Base-by-base conservation (phyloP, 805 yeast genomes). In the Zygoascus tannicola region DNA sequence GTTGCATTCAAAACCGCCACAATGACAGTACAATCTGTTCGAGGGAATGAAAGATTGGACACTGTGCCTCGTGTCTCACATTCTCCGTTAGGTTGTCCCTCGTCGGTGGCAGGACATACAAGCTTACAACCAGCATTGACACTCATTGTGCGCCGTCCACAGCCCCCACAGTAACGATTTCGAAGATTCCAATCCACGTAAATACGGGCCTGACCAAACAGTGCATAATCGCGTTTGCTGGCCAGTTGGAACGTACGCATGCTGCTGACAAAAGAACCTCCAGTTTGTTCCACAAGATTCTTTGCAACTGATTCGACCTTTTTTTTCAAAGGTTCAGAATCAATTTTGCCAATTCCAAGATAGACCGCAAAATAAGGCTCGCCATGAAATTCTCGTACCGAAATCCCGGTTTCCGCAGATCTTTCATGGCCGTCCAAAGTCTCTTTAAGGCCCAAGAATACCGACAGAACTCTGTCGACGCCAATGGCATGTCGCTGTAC, bases 1-100 rank as follows among this genome's bases (percentile, higher is more conserved):
- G 73, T 76, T 8, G 68, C 53, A 54, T 81, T 80, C 18, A 85
- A 71, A 12, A 86, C 75, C 1, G 92, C 94, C 7, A 85, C 78
- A 49, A 90, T 90, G 30, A 85, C 76, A 2, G 85, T 92, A 5
- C 94, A 81, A 60, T 90, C 98, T 0, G 95, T 84, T 44, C 98
- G 70, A 14, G 98, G 98, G 68, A 85, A 90, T 18, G 86, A 76
- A 18, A 85, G 78, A 58, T 90, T 88, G 37, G 85, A 78, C 19
- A 85, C 81, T 7, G 46, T 54, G 14, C 64, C 62, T 8, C 66
- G 54, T 1, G 72, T 63, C 8, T 65, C 64, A 45, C 73, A 68
- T 26, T 41, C 36, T 3, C 46, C 48, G 28, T 46, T 40, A 22
- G 43, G 52, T 15, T 33, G 48, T 16, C 61, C 64, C 8, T 34